Percentiles rank a stretch among this genome's conserved stretches.
Evolutionary conservation across 2,329 filamentous ascomycete species (phyloP).

Genomic region (Colletotrichum orchidophilum): DNA sequence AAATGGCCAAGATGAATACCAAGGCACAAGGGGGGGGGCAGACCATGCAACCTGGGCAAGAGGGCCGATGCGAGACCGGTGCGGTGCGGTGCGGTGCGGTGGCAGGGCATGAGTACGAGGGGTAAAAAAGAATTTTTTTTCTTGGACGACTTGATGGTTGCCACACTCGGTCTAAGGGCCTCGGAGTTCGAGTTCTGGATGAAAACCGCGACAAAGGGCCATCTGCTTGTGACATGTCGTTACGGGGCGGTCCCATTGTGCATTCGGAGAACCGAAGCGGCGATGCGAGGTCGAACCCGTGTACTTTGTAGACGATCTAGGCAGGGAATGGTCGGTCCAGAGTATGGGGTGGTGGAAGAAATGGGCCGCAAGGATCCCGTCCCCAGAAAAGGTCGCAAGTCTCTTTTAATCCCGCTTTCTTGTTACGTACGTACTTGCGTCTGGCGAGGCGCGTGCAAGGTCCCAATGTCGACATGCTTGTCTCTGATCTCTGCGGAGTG

Average conservation of each 20-base stretch:
- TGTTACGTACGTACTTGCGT: not conserved
- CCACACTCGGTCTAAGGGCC: constrained; percentile 18
- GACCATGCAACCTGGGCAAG: not conserved
- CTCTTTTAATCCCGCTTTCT: not conserved
- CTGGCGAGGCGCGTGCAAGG: not conserved
- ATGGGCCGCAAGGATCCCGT: constrained; percentile 1
- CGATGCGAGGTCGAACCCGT: constrained; percentile 12
- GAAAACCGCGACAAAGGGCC: not conserved
- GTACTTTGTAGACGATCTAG: not conserved
- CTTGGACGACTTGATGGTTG: not conserved
- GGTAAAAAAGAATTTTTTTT: not conserved
- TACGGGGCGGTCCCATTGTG: not conserved
- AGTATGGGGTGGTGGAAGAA: not conserved
- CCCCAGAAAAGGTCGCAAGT: not conserved
- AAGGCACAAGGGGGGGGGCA: not conserved
- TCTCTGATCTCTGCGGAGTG: not conserved
- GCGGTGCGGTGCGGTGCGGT: not conserved
- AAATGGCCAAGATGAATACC: too few species aligned
- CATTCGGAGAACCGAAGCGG: constrained; percentile 24
- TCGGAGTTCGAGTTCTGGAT: constrained; percentile 20
- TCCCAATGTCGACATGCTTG: not conserved
- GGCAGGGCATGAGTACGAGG: not conserved
- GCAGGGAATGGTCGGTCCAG: not conserved
- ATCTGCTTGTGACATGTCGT: not conserved
- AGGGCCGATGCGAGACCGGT: constrained; percentile 29